A percentile compares a stretch with the other conserved stretches of the same genome.
Evolutionary conservation across 2,329 filamentous ascomycete species (phyloP).

Genomic region (Ophiostoma tasmaniense): DNA sequence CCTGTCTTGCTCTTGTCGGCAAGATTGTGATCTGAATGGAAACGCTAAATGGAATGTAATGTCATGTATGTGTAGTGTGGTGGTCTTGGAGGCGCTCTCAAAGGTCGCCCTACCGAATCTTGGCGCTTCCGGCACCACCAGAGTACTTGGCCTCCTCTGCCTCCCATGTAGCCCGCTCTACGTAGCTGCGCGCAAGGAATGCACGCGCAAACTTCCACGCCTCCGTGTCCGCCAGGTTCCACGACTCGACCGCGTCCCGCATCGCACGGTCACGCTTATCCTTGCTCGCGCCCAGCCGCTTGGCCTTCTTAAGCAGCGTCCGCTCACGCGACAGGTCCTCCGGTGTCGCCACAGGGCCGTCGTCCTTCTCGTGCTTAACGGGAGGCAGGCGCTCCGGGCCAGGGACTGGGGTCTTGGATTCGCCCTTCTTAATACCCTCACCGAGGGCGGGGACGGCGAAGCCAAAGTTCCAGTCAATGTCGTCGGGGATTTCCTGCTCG

Average conservation of each 20-base stretch:
- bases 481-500: constrained; percentile 53
- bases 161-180: constrained; percentile 62
- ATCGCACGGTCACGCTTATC: constrained; percentile 37
- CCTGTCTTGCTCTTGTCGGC: not conserved
- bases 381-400: constrained; percentile 49
- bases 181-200: constrained; percentile 51
- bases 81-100: not conserved
- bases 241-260: constrained; percentile 52
- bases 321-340: constrained; percentile 48
- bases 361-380: constrained; percentile 37
- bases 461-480: constrained; percentile 83
- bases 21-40: not conserved
- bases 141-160: constrained; percentile 58
- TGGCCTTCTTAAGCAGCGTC: constrained; percentile 39
- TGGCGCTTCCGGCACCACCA: constrained; percentile 47
- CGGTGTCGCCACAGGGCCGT: constrained; percentile 42
- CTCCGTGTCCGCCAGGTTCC: constrained; percentile 66
- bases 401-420: constrained; percentile 49
- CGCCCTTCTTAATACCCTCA: constrained; percentile 39
- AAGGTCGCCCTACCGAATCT: constrained; percentile 2
- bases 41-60: not conserved
- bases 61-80: not conserved
- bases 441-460: constrained; percentile 61
- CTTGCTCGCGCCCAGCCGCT: constrained; percentile 37
- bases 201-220: constrained; percentile 68